Evolutionary conservation across 2,329 filamentous ascomycete genomes (phyloP), one percentile per base, ranked within the genome.

Genomic region (Fragosphaeria purpurea): DNA sequence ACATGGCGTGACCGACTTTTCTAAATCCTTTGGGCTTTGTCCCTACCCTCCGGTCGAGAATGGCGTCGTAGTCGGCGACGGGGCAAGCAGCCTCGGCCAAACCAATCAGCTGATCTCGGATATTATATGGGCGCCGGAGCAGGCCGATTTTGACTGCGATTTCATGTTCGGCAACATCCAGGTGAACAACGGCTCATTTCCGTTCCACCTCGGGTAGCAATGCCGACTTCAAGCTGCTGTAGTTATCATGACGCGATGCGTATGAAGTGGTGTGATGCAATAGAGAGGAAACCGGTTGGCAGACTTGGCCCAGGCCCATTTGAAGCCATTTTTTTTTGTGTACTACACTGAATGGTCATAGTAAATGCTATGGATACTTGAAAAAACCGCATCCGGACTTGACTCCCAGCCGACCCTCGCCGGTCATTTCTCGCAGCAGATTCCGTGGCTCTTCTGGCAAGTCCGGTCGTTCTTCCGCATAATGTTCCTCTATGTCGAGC

Each of bases 121-220:
- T 40, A 48, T 48, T 32, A 48, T 48, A 13, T 48, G 47, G 47
- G 47, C 40, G 10, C 47, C 47, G 8, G 34, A 32, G 40, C 41
- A 44, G 41, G 30, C 11, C 41, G 34, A 44, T 13, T 48, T 48
- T 48, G 47, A 48, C 34, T 43, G 41, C 33, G 46, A 48, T 12
- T 48, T 48, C 38, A 43, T 48, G 9, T 48, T 48, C 22, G 40
- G 46, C 32, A 48, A 31, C 46, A 48, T 40, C 7, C 46, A 48
- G 33, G 40, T 48, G 6, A 38, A 37, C 13, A 32, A 33, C 7
- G 47, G 47, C 2, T 43, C 38, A 10, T 12, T 47, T 2, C 31
- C 38, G 4, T 43, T 48, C n/a, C 11, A n/a, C 31, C n/a, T 47
- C 30, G 38, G 39, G 10, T 48, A 22, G 22, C 22, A 7, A 37